Conservation (phyloP, 2,329 filamentous ascomycete species). For the Diplodia seriata region DNA sequence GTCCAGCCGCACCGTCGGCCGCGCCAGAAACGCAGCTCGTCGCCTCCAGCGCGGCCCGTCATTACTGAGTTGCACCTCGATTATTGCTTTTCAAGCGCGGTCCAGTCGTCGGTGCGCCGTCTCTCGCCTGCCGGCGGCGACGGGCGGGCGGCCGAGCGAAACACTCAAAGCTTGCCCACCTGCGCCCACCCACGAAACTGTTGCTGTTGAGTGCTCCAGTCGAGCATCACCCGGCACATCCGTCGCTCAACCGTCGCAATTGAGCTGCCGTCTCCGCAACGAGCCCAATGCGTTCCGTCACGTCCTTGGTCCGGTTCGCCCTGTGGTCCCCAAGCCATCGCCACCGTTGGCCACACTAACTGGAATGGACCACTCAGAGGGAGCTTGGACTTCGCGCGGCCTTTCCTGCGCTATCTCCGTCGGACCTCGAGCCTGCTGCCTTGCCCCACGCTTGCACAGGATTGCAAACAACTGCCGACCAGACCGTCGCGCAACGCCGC, state of each 20-base stretch:
- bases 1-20: not conserved
- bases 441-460: conserved; percentile 5
- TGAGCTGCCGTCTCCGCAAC: not conserved
- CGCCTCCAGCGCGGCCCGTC: not conserved
- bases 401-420: conserved; percentile 23
- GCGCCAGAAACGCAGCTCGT: not conserved
- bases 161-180: conserved; percentile 7
- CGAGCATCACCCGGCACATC: conserved; percentile 16
- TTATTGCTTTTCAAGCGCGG: conserved; percentile 7
- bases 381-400: conserved; percentile 17
- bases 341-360: conserved; percentile 23
- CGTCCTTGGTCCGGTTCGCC: conserved; percentile 19
- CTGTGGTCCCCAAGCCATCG: conserved; percentile 10
- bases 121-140: conserved; percentile 14
- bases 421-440: conserved; percentile 13
- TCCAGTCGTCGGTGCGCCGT: conserved; percentile 10
- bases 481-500: not conserved
- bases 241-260: conserved; percentile 8
- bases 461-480: not conserved
- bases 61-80: too few relatives aligned
- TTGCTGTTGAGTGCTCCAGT: conserved; percentile 5
- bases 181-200: not conserved
- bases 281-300: conserved; percentile 12
- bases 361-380: conserved; percentile 6
- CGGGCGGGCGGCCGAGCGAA: conserved; percentile 2